These are phyloP conservation scores for Verticillium tricorpus DNA, from an alignment of 2,329 filamentous ascomycete genomes.

Conservation along the genomic window DNA sequence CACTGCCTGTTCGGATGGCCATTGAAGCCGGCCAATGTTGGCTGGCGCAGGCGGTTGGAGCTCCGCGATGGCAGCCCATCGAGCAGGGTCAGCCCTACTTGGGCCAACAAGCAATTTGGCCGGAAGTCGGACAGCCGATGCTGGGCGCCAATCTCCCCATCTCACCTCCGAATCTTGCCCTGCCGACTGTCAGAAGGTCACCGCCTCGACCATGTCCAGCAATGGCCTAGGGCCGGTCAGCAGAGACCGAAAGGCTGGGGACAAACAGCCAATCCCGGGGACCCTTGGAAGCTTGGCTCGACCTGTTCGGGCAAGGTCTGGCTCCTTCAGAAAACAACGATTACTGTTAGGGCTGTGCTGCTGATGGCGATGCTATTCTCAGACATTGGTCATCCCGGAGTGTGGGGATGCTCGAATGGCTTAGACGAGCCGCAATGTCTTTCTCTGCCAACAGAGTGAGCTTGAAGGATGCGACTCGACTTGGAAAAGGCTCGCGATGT, in stretches of 20 bases:
- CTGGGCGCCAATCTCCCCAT: not conserved
- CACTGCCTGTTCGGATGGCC: not conserved
- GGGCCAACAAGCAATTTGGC: not conserved
- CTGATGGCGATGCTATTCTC: not conserved
- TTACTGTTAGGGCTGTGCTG: not conserved
- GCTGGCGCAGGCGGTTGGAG: not conserved
- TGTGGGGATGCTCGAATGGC: not conserved
- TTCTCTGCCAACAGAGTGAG: not conserved
- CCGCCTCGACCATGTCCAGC: not conserved
- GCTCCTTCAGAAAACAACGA: not conserved
- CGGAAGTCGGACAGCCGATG: not conserved
- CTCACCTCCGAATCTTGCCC: too few relatives aligned
- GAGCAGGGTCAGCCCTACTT: not conserved
- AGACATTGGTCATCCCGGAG: not conserved
- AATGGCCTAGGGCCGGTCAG: not conserved
- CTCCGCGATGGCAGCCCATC: not conserved
- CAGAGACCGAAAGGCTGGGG: not conserved
- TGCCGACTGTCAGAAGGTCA: not conserved
- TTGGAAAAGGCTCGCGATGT: not conserved
- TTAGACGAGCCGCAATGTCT: not conserved
- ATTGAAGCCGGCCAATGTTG: not conserved
- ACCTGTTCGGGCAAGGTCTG: not conserved
- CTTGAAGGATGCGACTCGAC: not conserved
- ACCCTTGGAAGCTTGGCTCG: not conserved
- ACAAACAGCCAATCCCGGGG: not conserved